phyloP scores from a whole-genome alignment of 345 rosid species.

The Syzygium aqueum region DNA sequence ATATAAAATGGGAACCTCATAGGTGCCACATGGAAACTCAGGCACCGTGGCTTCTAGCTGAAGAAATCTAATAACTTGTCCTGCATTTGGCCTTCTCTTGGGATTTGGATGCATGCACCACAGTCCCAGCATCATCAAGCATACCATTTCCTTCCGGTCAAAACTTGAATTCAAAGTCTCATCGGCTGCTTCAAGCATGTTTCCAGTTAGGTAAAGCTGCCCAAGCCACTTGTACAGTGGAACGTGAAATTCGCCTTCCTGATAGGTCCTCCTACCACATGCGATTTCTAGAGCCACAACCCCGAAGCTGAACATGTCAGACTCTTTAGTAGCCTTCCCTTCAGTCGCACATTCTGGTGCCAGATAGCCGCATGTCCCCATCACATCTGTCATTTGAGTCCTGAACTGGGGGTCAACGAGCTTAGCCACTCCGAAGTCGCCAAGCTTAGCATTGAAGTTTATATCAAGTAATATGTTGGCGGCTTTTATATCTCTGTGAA shows the following conservation, averaged over 20 bases:
- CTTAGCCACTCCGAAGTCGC: neutral
- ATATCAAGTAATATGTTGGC: neutral
- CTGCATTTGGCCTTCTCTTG: neutral
- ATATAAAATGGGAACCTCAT: neutral
- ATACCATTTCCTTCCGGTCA: neutral
- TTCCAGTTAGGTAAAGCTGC: neutral
- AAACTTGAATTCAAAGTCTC: neutral
- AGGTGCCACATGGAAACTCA: neutral
- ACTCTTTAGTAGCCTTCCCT: neutral
- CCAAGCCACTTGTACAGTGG: neutral
- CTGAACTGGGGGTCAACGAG: neutral
- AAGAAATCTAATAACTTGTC: neutral
- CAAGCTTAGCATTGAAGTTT: neutral
- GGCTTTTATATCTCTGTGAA: neutral
- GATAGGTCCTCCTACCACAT: neutral
- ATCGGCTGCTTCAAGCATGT: neutral
- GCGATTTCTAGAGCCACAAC: neutral
- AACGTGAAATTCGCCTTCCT: neutral
- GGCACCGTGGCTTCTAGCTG: neutral
- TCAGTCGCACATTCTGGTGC: neutral
- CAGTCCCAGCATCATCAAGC: neutral
- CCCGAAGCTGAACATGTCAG: neutral
- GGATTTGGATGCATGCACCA: neutral
- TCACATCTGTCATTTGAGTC: neutral
- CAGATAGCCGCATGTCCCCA: neutral